Base-by-base conservation (phyloP, 129 eudicot species). In the Erigeron canadensis region DNA sequence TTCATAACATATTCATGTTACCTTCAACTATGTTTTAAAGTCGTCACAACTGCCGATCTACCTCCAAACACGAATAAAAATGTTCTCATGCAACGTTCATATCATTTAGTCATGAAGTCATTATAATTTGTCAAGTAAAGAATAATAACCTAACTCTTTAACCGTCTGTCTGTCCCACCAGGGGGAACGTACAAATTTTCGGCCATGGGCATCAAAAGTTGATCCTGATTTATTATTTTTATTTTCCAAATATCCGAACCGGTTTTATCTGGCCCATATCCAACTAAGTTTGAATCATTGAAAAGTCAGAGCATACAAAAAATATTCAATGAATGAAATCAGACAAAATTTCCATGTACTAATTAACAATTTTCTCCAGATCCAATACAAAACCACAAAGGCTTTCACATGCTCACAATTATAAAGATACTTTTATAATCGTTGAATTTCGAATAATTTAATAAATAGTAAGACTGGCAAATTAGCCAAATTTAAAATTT, bases 301-400 rank as follows among this genome's bases (percentile, higher is more conserved):
- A 41, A 43, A 77, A 45, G 37, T 45, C 3, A 15, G 4, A 69
- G 45, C 15, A 48, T 47, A 77, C 63, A n/a, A n/a, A 22, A 71
- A 70, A 70, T 70, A 77, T 43, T 70, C 4, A 51, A 77, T 62
- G 51, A 28, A 70, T 62, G 53, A 16, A 68, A 71, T 40, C 58
- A 77, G 63, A 77, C 58, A 47, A 48, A 70, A 62, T 70, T 70
- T 77, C 76, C 65, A 28, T 28, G 34, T 62, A 41, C 58, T 62
- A 42, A 51, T 23, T 45, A 42, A 56, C 51, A 55, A 65, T 45
- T 45, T 55, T 67, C 70, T 63, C 71, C 67, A 51, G 81, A 77
- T 77, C 77, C 77, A 64, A 77, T 77, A 63, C 77, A 70, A 12
- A 70, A 39, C 76, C 76, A 61, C 64, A 69, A 74, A 69, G 71